These are phyloP conservation scores for Dactylellina haptotyla DNA, from an alignment of 2,329 filamentous ascomycete genomes.

Conservation along the genomic window DNA sequence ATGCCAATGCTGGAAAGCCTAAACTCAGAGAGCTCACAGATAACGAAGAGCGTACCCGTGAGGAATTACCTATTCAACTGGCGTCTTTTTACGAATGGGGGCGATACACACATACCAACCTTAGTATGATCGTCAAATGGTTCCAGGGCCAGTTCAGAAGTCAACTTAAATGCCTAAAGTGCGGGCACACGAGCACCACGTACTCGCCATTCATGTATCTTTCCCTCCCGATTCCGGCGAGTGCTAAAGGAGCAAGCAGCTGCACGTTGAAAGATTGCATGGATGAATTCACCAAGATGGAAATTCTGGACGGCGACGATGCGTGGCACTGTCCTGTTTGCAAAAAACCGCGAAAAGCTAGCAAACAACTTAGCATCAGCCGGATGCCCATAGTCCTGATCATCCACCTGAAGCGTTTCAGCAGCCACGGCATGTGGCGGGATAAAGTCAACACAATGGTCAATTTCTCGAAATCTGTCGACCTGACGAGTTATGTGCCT, in stretches of 20 bases:
- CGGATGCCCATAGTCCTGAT: slow-evolving; percentile 82
- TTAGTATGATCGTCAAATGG: slow-evolving; percentile 79
- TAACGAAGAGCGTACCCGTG: slow-evolving; percentile 70
- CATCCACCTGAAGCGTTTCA: slow-evolving; percentile 78
- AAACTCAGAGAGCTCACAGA: slow-evolving; percentile 70
- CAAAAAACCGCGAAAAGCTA: slow-evolving; percentile 73
- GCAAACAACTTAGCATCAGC: slow-evolving; percentile 77
- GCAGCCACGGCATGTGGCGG: slow-evolving; percentile 66
- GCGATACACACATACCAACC: slow-evolving; percentile 74
- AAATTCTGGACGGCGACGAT: slow-evolving; percentile 74
- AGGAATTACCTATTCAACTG: slow-evolving; percentile 70
- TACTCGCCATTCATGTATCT: slow-evolving; percentile 70
- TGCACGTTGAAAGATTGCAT: slow-evolving; percentile 71
- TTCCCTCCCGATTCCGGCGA: slow-evolving; percentile 62
- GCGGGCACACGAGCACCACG: slow-evolving; percentile 72
- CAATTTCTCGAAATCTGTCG: slow-evolving; percentile 79
- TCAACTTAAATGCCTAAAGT: slow-evolving; percentile 70
- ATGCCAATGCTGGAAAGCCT: slow-evolving; percentile 71
- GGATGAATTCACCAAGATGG: slow-evolving; percentile 74
- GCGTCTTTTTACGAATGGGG: slow-evolving; percentile 80
- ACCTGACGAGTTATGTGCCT: slow-evolving; percentile 69
- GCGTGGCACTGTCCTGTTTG: slow-evolving; percentile 80
- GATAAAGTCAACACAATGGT: slow-evolving; percentile 77
- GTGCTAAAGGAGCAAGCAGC: slow-evolving; percentile 56
- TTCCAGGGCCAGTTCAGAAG: slow-evolving; percentile 79